phyloP scores from a whole-genome alignment of 2,329 filamentous ascomycete genomes.

The Monosporascus ibericus region DNA sequence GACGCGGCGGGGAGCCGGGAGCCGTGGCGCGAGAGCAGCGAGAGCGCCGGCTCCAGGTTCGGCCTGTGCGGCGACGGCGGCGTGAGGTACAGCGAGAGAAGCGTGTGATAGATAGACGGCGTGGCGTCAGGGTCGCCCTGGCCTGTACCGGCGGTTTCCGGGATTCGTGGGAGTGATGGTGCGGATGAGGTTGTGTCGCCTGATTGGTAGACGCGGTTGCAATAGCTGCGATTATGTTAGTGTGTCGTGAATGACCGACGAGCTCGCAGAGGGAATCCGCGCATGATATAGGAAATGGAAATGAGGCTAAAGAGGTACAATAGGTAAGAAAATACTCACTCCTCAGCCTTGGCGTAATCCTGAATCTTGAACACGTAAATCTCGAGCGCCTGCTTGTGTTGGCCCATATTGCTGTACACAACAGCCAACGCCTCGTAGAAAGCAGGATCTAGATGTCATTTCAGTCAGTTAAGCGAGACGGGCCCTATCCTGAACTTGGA shows the following conservation, averaged over 20 bases:
- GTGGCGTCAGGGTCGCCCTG: slow-evolving; percentile 43
- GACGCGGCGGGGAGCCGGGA: slow-evolving; percentile 83
- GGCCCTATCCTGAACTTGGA: background rate
- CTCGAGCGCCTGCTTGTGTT: slow-evolving; percentile 91
- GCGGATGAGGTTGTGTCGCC: slow-evolving; percentile 31
- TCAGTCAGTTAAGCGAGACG: background rate
- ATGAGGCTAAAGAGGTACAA: background rate
- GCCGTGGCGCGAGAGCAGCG: slow-evolving; percentile 86
- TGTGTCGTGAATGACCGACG: background rate
- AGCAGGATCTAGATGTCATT: slow-evolving; percentile 55
- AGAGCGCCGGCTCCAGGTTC: slow-evolving; percentile 73
- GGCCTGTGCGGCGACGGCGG: slow-evolving; percentile 68
- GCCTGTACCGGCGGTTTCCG: slow-evolving; percentile 20
- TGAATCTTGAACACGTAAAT: slow-evolving; percentile 95
- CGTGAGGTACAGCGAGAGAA: slow-evolving; percentile 82
- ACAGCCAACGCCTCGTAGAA: slow-evolving; percentile 90
- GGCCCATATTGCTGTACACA: slow-evolving; percentile 88
- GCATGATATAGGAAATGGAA: background rate
- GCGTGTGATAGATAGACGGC: slow-evolving; percentile 83
- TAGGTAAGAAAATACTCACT: slow-evolving; percentile 48
- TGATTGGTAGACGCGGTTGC: slow-evolving; percentile 73
- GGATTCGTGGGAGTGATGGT: slow-evolving; percentile 25
- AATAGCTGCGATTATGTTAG: slow-evolving; percentile 55
- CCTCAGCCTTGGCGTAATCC: slow-evolving; percentile 85
- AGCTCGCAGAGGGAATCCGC: too few relatives aligned